phyloP scores from a whole-genome alignment of 352 stramenopile species.

The Phytophthora sojae region DNA sequence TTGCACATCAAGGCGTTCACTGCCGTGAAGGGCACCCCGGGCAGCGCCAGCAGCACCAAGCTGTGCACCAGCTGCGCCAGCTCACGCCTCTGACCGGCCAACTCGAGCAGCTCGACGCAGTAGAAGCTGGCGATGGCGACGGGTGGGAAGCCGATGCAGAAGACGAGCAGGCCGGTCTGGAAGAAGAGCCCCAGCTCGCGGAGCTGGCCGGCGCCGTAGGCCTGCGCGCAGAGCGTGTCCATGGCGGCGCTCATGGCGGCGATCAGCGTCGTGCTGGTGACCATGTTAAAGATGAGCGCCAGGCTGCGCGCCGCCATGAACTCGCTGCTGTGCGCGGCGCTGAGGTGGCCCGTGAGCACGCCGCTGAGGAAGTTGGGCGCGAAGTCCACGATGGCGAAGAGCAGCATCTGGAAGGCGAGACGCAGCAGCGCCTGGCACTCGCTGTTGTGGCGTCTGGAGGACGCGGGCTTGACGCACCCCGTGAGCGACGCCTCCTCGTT shows the following conservation, averaged over 20 bases:
- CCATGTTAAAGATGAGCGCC: conserved; percentile 83
- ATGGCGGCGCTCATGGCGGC: conserved; percentile 88
- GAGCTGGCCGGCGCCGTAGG: conserved; percentile 86
- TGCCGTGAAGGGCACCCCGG: conserved; percentile 75
- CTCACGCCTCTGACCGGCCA: conserved; percentile 69
- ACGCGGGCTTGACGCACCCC: conserved; percentile 4
- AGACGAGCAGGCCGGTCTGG: conserved; percentile 82
- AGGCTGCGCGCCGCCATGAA: conserved; percentile 82
- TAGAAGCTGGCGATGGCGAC: conserved; percentile 77
- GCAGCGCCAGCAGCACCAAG: conserved; percentile 76
- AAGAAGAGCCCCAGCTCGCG: conserved; percentile 90
- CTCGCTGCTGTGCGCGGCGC: conserved; percentile 63
- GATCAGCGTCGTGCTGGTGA: conserved; percentile 84
- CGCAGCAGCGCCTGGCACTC: conserved; percentile 33
- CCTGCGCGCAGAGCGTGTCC: conserved; percentile 89
- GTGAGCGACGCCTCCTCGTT: conserved; percentile 17
- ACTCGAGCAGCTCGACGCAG: conserved; percentile 78
- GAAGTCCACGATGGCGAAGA: conserved; percentile 78
- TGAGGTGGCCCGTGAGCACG: conserved; percentile 79
- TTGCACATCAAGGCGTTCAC: conserved; percentile 86
- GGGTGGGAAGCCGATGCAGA: conserved; percentile 65
- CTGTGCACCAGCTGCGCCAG: conserved; percentile 74
- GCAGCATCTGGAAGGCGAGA: conserved; percentile 49
- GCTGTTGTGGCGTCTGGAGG: conserved; percentile 13
- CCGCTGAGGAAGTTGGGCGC: conserved; percentile 69